Conservation (phyloP, 2,329 filamentous ascomycete species). For the Aspergillus hiratsukae region DNA sequence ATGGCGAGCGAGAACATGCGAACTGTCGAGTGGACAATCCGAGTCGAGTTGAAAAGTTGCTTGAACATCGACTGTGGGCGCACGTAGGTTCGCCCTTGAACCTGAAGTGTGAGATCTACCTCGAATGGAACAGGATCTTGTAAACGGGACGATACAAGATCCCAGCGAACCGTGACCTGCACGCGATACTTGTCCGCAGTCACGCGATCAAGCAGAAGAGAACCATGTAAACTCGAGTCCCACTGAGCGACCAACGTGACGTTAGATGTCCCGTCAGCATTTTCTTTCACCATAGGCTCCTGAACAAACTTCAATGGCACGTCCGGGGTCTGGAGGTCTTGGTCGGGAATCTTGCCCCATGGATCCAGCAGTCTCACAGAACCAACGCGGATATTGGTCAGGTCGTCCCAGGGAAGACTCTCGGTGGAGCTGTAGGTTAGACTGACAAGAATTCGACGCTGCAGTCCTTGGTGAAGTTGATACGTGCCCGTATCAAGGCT, state of each 20-base stretch:
- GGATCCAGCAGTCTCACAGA: constrained; percentile 79
- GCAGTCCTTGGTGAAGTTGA: constrained; percentile 90
- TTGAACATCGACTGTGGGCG: constrained; percentile 84
- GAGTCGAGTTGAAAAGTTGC: constrained; percentile 75
- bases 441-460: constrained; percentile 80
- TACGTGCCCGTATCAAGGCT: constrained; percentile 85
- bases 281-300: constrained; percentile 73
- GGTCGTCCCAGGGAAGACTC: constrained; percentile 80
- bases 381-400: constrained; percentile 71
- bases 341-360: constrained; percentile 76
- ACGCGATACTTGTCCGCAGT: constrained; percentile 92
- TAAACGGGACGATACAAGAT: constrained; percentile 75
- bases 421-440: constrained; percentile 90
- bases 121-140: constrained; percentile 86
- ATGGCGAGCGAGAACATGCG: constrained; percentile 82
- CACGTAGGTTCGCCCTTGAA: constrained; percentile 77
- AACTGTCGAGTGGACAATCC: constrained; percentile 81
- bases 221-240: constrained; percentile 92
- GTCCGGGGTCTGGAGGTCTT: constrained; percentile 66
- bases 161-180: constrained; percentile 82
- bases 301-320: constrained; percentile 72
- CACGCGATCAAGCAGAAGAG: constrained; percentile 85
- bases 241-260: constrained; percentile 87
- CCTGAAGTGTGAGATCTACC: constrained; percentile 74
- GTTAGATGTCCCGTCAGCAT: constrained; percentile 84